Percentiles rank a stretch among this genome's conserved stretches.
These are phyloP conservation scores for Diplodia seriata DNA, from an alignment of 2,329 filamentous ascomycete genomes.

Conservation along the genomic window DNA sequence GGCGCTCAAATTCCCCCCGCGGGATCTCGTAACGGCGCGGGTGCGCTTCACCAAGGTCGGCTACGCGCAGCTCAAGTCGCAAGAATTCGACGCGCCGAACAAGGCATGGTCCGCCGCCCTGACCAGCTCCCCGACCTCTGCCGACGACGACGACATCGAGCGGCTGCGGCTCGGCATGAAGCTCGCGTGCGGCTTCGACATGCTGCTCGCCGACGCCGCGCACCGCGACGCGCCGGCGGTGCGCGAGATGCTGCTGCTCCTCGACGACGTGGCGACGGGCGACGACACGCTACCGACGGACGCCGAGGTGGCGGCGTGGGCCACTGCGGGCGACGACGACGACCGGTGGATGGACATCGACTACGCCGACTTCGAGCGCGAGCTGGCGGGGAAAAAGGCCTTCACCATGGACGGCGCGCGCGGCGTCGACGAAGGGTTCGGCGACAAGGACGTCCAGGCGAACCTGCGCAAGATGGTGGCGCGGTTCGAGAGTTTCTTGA, in stretches of 20 bases:
- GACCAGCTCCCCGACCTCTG: slow-evolving; percentile 37
- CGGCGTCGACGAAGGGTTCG: slow-evolving; percentile 41
- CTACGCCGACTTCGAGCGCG: slow-evolving; percentile 85
- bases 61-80: slow-evolving; percentile 88
- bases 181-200: slow-evolving; percentile 86
- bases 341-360: slow-evolving; percentile 94
- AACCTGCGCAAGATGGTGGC: slow-evolving; percentile 90
- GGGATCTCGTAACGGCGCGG: slow-evolving; percentile 80
- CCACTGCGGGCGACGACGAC: no score
- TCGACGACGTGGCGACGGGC: slow-evolving; percentile 77
- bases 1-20: slow-evolving; percentile 70
- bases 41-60: slow-evolving; percentile 86
- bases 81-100: slow-evolving; percentile 74
- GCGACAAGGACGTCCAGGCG: slow-evolving; percentile 70
- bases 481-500: slow-evolving; percentile 89
- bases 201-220: slow-evolving; percentile 73
- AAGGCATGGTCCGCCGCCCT: slow-evolving; percentile 46
- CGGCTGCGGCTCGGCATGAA: slow-evolving; percentile 82
- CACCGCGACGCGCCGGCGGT: slow-evolving; percentile 72
- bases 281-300: slow-evolving; percentile 75
- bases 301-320: slow-evolving; percentile 68
- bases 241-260: slow-evolving; percentile 75
- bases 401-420: background rate
- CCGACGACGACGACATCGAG: slow-evolving; percentile 38
- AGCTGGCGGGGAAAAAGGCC: slow-evolving; percentile 65